Evolutionary conservation across 108 stramenopile species (phyloP), one percentile per base, ranked within the genome.

Genomic region (Cyclotella atomus): DNA sequence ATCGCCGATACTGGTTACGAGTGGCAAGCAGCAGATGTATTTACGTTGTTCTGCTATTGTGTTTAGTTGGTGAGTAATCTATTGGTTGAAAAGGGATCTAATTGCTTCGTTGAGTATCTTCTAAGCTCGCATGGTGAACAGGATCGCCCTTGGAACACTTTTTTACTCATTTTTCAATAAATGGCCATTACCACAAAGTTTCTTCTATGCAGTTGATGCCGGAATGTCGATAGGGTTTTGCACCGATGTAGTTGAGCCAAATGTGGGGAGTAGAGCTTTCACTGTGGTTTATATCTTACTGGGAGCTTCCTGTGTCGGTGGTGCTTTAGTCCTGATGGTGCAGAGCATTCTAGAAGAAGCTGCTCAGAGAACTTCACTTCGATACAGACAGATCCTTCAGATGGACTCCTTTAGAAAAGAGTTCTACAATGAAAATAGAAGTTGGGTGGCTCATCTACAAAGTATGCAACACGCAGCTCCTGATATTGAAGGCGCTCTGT

Each of bases 211-310:
- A 5, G 89, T 90, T 2, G 89, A 90, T 74, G 89, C 89, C 3
- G 89, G 89, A 10, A 90, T 90, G 89, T 85, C 84, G n/a, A 90
- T 90, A 52, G 89, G 89, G 44, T 90, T 90, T 64, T 90, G 89
- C 66, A 90, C 89, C 25, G 81, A 90, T 53, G 89, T 90, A 17
- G 52, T 25, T 1, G 89, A 90, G 71, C 86, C 82, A 20, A 83
- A 79, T 27, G 80, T 84, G 4, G 70, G 68, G 0, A 83, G 82
- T 56, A 73, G 87, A 64, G 85, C 87, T n/a, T 90, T 90, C 53
- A 87, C 89, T 6, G 73, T 90, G 19, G 25, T 87, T 10, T 85
- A 81, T 41, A 90, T 90, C 32, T 60, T 90, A 14, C 55, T 90
- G 65, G 89, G 89, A 7, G 89, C 89, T 10, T 84, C 83, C 10